These are phyloP conservation scores for Tolypocladium endophyticum DNA, from an alignment of 2,329 filamentous ascomycete genomes.

Conservation along the genomic window DNA sequence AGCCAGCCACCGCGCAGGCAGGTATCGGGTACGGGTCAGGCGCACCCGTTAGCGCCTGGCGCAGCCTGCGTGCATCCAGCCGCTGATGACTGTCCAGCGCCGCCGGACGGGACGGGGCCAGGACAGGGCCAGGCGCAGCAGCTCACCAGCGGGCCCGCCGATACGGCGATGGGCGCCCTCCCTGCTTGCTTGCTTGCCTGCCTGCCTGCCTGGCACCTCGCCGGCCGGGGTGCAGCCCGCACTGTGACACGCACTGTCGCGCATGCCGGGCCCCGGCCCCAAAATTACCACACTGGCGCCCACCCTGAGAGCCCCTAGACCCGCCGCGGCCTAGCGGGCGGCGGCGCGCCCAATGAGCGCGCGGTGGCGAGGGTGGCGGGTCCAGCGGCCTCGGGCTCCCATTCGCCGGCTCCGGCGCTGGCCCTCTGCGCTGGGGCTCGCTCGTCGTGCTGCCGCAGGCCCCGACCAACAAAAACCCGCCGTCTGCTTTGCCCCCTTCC, in stretches of 20 bases:
- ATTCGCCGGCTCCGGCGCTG: conserved; percentile 17
- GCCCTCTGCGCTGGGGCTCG: conserved; percentile 6
- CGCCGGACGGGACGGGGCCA: too few species aligned
- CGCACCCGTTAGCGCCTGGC: background rate
- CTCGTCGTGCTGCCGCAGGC: conserved; percentile 4
- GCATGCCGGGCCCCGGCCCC: conserved; percentile 13
- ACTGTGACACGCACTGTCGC: conserved; percentile 11
- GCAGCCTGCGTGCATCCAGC: background rate
- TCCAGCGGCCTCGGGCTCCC: conserved; percentile 10
- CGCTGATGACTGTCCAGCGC: background rate
- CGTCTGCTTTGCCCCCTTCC: conserved; percentile 10
- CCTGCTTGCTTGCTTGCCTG: background rate
- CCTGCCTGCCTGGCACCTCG: background rate
- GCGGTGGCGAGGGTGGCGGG: conserved; percentile 20
- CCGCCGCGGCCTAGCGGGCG: conserved; percentile 9
- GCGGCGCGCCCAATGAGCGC: conserved; percentile 18
- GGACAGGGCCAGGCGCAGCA: background rate
- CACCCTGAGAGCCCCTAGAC: conserved; percentile 8
- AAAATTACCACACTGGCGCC: conserved; percentile 17
- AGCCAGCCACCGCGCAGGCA: background rate
- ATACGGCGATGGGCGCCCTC: background rate
- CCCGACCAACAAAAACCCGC: conserved; percentile 21
- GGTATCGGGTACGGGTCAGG: background rate
- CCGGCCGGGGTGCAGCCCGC: background rate
- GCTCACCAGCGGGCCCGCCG: background rate